These are phyloP conservation scores for Fusarium compactum DNA, from an alignment of 2,329 filamentous ascomycete species.

Conservation along the genomic window DNA sequence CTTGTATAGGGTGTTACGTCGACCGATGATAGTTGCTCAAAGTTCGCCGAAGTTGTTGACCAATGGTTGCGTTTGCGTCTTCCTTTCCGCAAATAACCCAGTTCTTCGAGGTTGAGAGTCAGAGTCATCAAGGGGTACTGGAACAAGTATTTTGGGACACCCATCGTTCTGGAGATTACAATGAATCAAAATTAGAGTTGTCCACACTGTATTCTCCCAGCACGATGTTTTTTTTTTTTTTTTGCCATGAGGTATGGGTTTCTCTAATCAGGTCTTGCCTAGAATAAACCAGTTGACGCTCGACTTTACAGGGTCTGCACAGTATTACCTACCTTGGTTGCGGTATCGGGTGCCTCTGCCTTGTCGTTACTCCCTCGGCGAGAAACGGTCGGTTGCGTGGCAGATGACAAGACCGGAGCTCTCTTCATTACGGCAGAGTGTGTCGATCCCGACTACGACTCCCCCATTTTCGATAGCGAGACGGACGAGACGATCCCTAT, in stretches of 20 bases:
- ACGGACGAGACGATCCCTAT: constrained; percentile 9
- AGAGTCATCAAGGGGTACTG: fast-evolving
- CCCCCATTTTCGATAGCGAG: constrained; percentile 26
- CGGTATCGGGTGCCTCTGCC: not conserved
- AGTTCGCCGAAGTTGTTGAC: not conserved
- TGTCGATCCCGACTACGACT: constrained; percentile 24
- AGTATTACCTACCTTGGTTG: not conserved
- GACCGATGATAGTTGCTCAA: not conserved
- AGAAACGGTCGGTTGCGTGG: not conserved
- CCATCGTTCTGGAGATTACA: not conserved
- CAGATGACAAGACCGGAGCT: not conserved
- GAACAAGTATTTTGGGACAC: not conserved
- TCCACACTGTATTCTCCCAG: not conserved
- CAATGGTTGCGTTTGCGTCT: not conserved
- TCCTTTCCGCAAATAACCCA: not conserved
- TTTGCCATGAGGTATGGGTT: not conserved
- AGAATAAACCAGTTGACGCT: not conserved
- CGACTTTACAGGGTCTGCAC: not conserved
- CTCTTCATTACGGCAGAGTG: constrained; percentile 12
- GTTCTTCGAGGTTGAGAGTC: not conserved
- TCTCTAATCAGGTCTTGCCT: too few species aligned
- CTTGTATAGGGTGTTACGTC: not conserved
- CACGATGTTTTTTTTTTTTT: not conserved
- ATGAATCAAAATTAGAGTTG: too few species aligned
- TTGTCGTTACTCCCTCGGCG: not conserved